These are phyloP conservation scores for Fragaria vesca DNA, from an alignment of 306 rosid genomes.

Conservation along the genomic window DNA sequence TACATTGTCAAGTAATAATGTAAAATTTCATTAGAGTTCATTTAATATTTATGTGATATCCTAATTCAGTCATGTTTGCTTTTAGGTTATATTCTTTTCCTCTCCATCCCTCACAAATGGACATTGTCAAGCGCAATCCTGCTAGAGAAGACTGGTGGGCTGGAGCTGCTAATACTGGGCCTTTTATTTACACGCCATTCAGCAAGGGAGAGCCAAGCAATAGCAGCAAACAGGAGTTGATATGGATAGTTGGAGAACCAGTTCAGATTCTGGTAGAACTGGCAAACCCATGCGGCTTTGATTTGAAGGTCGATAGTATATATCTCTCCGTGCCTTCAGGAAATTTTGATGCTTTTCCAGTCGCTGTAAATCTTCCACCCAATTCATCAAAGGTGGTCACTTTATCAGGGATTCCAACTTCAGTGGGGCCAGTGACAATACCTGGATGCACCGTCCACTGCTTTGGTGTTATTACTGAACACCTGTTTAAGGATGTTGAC, in stretches of 20 bases:
- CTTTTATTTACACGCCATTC: conserved; percentile 95
- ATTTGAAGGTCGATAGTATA: conserved; percentile 90
- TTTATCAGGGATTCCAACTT: conserved; percentile 89
- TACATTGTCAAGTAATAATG: not conserved
- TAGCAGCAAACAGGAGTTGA: conserved; percentile 69
- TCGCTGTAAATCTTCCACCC: conserved; percentile 77
- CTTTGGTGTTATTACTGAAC: conserved; percentile 97
- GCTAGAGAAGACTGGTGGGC: conserved; percentile 99
- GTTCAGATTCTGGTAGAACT: conserved; percentile 90
- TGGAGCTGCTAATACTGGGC: conserved; percentile 89
- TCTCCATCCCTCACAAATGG: conserved; percentile 76
- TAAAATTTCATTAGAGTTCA: not conserved
- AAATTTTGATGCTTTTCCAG: conserved; percentile 90
- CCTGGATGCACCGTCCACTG: conserved; percentile 96
- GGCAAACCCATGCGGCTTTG: conserved; percentile 98
- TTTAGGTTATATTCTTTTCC: conserved; percentile 91
- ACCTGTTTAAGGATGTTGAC: conserved; percentile 94
- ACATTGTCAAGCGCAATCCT: conserved; percentile 84
- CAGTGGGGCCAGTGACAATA: conserved; percentile 71
- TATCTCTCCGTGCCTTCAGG: conserved; percentile 89
- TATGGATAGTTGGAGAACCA: conserved; percentile 94
- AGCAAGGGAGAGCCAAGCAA: conserved; percentile 85
- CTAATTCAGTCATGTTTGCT: conserved; percentile 25
- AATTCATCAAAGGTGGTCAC: conserved; percentile 89
- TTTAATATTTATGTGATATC: conserved; percentile 6